Evolutionary conservation across 441 rosid genomes (phyloP).

Genomic region (Geranium incanum): DNA sequence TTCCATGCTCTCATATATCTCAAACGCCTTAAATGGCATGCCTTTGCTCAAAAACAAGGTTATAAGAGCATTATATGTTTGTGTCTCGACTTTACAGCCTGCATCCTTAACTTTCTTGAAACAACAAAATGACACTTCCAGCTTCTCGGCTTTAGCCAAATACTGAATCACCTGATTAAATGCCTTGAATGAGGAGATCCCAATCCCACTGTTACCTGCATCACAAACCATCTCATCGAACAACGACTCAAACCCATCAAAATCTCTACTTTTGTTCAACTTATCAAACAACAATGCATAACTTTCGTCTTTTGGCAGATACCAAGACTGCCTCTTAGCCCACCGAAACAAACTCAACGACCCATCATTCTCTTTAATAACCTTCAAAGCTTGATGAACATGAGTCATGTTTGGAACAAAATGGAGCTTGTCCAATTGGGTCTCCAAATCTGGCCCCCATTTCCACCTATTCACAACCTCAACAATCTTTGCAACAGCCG

Average conservation of each 20-base stretch:
- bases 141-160: constrained; percentile 81
- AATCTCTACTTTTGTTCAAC: constrained; percentile 58
- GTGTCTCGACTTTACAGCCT: constrained; percentile 51
- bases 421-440: constrained; percentile 70
- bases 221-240: constrained; percentile 83
- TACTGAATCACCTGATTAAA: constrained; percentile 74
- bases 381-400: constrained; percentile 57
- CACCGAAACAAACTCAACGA: constrained; percentile 73
- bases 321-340: constrained; percentile 87
- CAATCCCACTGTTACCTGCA: constrained; percentile 28
- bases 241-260: constrained; percentile 55
- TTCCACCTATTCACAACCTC: constrained; percentile 91
- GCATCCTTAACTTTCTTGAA: constrained; percentile 77
- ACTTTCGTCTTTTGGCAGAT: constrained; percentile 48
- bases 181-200: constrained; percentile 37
- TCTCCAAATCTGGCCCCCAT: constrained; percentile 95
- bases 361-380: constrained; percentile 51
- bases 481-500: constrained; percentile 77
- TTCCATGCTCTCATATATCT: constrained; percentile 91
- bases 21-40: constrained; percentile 92
- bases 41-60: constrained; percentile 73
- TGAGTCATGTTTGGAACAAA: constrained; percentile 80
- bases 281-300: constrained; percentile 63
- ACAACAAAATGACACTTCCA: constrained; percentile 82
- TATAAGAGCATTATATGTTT: constrained; percentile 70